phyloP scores from a whole-genome alignment of 768 basidiomycete genomes.

The Scleroderma citrinum region DNA sequence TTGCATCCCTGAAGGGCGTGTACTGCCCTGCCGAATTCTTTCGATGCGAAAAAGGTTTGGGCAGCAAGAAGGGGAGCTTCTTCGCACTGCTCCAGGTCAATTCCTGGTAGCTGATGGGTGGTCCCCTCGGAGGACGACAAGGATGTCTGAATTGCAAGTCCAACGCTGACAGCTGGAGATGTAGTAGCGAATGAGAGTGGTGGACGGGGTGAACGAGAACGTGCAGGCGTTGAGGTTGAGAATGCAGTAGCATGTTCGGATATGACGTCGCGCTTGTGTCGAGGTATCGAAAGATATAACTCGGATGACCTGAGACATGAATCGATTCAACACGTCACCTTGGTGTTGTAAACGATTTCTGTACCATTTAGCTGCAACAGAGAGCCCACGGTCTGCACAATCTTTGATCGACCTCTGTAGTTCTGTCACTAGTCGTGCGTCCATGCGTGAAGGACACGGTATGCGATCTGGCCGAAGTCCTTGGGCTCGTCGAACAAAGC shows the following conservation, averaged over 20 bases:
- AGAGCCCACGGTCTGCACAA: slow-evolving; percentile 67
- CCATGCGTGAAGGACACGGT: slow-evolving; percentile 26
- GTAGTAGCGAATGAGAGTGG: slow-evolving; percentile 30
- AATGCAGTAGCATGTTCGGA: slow-evolving; percentile 31
- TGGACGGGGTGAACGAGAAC: slow-evolving; percentile 37
- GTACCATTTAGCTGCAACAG: slow-evolving; percentile 76
- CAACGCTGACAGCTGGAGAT: slow-evolving; percentile 24
- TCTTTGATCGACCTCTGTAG: slow-evolving; percentile 61
- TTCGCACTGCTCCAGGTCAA: slow-evolving; percentile 52
- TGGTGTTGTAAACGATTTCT: slow-evolving; percentile 15
- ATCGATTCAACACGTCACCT: slow-evolving; percentile 9
- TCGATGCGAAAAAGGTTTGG: slow-evolving; percentile 64
- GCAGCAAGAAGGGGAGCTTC: slow-evolving; percentile 71
- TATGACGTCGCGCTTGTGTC: slow-evolving; percentile 36
- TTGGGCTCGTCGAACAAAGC: not conserved
- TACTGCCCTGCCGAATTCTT: slow-evolving; percentile 72
- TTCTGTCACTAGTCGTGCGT: slow-evolving; percentile 47
- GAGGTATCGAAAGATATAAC: slow-evolving; percentile 55
- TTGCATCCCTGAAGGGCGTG: slow-evolving; percentile 58
- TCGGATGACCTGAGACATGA: slow-evolving; percentile 62
- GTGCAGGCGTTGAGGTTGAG: slow-evolving; percentile 57
- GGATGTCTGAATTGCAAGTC: slow-evolving; percentile 21
- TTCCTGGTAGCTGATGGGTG: slow-evolving; percentile 33
- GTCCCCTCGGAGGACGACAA: slow-evolving; percentile 5
- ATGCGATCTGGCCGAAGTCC: not conserved